These are phyloP conservation scores for Umbilicus rupestris DNA, from an alignment of 164 flowering plant genomes.

Conservation along the genomic window DNA sequence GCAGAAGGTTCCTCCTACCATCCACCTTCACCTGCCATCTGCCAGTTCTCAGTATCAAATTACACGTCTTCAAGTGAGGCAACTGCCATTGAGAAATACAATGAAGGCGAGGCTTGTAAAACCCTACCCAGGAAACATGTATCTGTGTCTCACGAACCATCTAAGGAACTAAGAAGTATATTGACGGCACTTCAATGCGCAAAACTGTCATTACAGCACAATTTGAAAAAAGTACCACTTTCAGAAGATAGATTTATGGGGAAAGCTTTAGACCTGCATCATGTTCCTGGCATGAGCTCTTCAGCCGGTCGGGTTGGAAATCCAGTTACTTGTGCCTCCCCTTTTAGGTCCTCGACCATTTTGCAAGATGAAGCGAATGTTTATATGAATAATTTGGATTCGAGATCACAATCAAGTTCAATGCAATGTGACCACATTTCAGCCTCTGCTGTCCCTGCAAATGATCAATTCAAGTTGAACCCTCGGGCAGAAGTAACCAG, in stretches of 20 bases:
- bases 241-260: slow-evolving; percentile 13
- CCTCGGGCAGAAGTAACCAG: not conserved
- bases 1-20: slow-evolving; percentile 9
- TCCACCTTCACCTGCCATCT: slow-evolving; percentile 11
- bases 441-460: not conserved
- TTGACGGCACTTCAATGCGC: slow-evolving; percentile 68
- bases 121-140: slow-evolving; percentile 11
- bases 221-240: slow-evolving; percentile 22
- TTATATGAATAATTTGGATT: not conserved
- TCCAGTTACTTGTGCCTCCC: slow-evolving; percentile 32
- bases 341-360: slow-evolving; percentile 44
- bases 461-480: not conserved
- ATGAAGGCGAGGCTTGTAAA: not conserved
- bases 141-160: slow-evolving; percentile 25
- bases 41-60: slow-evolving; percentile 3
- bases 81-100: not conserved
- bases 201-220: slow-evolving; percentile 40
- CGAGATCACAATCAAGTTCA: slow-evolving; percentile 1
- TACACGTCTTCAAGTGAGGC: slow-evolving; percentile 14
- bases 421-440: not conserved
- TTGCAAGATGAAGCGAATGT: slow-evolving; percentile 16
- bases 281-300: slow-evolving; percentile 13
- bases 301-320: slow-evolving; percentile 15
- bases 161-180: slow-evolving; percentile 23
- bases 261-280: slow-evolving; percentile 16